phyloP scores from a whole-genome alignment of 441 rosid species.

The Pelargonium cotyledonis region DNA sequence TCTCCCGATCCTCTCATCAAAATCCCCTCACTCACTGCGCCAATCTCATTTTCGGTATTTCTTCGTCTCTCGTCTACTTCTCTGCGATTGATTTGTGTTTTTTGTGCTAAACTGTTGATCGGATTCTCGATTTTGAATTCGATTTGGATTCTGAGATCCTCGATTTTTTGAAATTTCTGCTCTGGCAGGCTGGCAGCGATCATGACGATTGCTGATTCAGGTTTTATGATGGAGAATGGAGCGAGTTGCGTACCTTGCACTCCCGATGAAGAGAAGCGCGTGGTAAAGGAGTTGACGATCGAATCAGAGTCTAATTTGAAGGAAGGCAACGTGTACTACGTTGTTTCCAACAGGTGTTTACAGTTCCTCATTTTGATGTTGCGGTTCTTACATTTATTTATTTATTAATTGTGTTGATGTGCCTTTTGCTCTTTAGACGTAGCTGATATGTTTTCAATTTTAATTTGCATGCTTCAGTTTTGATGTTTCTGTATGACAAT shows the following conservation, averaged over 20 bases:
- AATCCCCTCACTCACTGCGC: neutral
- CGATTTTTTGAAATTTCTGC: neutral
- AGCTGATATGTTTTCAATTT: neutral
- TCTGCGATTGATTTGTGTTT: neutral
- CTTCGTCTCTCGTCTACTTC: neutral
- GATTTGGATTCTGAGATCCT: neutral
- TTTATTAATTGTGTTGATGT: neutral
- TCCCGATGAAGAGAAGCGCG: conserved; percentile 59
- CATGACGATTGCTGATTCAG: conserved; percentile 50
- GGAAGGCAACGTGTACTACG: conserved; percentile 68
- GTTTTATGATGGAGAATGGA: conserved; percentile 45
- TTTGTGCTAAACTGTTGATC: neutral
- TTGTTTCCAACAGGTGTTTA: conserved; percentile 59
- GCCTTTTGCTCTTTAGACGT: neutral
- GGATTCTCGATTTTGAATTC: neutral
- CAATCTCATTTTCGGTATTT: neutral
- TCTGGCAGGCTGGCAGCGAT: conserved; percentile 7
- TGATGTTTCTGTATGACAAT: neutral
- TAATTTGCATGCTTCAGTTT: neutral
- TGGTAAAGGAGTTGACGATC: conserved; percentile 41
- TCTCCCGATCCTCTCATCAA: neutral
- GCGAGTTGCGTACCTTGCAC: conserved; percentile 44
- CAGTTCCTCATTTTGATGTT: neutral
- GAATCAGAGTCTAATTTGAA: conserved; percentile 54
- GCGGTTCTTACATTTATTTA: neutral